Percentiles rank a stretch among this genome's conserved stretches.
These are phyloP conservation scores for Basidiobolus meristosporus DNA, from an alignment of 371 early-diverging fungal genomes.

Conservation along the genomic window DNA sequence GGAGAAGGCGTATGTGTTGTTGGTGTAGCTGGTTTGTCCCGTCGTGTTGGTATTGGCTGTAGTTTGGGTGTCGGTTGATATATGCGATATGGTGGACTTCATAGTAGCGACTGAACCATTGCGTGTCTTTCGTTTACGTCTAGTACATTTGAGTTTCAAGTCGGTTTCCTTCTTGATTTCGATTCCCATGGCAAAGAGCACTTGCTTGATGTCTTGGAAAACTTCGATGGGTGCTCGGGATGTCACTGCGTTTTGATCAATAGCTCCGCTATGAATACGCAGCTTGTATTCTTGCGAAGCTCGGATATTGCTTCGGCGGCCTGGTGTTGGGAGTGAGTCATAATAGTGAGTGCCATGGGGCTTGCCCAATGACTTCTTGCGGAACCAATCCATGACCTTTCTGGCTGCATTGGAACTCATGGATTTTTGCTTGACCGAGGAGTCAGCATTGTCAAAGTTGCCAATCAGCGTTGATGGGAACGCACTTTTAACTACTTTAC, in stretches of 20 bases:
- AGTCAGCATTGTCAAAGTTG: too few relatives aligned
- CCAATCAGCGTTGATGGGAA: too few relatives aligned
- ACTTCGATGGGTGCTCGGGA: conserved; percentile 47
- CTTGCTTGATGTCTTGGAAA: conserved; percentile 40
- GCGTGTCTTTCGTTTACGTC: conserved; percentile 20
- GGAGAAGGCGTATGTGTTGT: conserved; percentile 2
- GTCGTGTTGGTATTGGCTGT: neutral
- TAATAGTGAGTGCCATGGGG: too few relatives aligned
- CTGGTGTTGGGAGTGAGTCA: too few relatives aligned
- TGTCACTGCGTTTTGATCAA: conserved; percentile 57
- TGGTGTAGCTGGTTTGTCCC: neutral
- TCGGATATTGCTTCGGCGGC: neutral
- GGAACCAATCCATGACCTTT: conserved; percentile 50
- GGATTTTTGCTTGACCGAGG: conserved; percentile 1
- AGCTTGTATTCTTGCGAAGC: conserved; percentile 24
- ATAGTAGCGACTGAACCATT: neutral
- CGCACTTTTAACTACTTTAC: too few relatives aligned
- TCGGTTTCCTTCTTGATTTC: conserved; percentile 49
- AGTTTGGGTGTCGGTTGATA: neutral
- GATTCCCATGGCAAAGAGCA: conserved; percentile 39
- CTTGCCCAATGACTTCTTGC: conserved; percentile 39
- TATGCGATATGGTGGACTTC: neutral
- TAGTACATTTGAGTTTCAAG: conserved; percentile 46
- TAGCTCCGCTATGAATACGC: conserved; percentile 57
- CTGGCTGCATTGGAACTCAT: conserved; percentile 25